Evolutionary conservation across 1,139 yeast species (phyloP).

Genomic region (Hansenula sp.): DNA sequence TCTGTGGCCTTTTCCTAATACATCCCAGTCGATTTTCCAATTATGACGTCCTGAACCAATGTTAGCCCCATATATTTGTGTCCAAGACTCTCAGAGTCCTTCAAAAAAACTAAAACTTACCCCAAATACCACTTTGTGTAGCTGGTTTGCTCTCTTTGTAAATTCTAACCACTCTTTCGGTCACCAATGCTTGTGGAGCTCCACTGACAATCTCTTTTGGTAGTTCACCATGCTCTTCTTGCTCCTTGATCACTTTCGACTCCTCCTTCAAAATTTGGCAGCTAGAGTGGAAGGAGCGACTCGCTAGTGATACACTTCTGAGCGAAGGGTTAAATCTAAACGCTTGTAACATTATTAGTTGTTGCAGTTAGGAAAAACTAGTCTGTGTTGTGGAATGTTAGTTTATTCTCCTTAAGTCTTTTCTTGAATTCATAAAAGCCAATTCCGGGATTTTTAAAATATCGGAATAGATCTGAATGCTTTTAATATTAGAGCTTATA

Average conservation of each 20-base stretch:
- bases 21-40: conserved; percentile 88
- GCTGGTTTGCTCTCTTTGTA: conserved; percentile 77
- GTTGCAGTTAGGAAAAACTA: too few relatives aligned
- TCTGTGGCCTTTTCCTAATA: conserved; percentile 69
- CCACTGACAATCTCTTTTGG: conserved; percentile 69
- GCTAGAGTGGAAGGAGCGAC: not conserved
- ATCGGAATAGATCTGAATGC: too few relatives aligned
- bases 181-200: conserved; percentile 66
- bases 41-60: conserved; percentile 32
- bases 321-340: not conserved
- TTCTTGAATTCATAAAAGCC: too few relatives aligned
- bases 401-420: too few relatives aligned
- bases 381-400: too few relatives aligned
- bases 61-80: not conserved
- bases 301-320: not conserved
- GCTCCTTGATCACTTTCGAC: conserved; percentile 11
- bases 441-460: too few relatives aligned
- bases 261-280: not conserved
- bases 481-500: too few relatives aligned
- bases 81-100: not conserved
- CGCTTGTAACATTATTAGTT: not conserved
- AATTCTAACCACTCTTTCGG: conserved; percentile 70
- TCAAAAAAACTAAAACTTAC: too few relatives aligned
- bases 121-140: conserved; percentile 63
- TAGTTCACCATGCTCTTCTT: conserved; percentile 22